Percentiles rank a stretch among this genome's conserved stretches.
phyloP scores from a whole-genome alignment of 805 yeast genomes.

The Cyberlindnera galapagoensis region DNA sequence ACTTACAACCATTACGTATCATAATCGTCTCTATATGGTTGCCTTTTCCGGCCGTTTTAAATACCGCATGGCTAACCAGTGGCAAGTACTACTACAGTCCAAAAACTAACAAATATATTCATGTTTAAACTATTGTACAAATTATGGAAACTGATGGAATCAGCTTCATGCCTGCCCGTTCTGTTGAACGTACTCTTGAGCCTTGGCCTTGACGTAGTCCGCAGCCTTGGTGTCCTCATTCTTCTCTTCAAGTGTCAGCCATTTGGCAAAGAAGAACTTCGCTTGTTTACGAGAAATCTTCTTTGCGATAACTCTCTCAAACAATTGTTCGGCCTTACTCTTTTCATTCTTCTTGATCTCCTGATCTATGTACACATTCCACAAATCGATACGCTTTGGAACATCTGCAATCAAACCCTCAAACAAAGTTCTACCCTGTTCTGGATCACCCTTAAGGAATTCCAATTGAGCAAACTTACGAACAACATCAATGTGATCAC shows the following conservation, averaged over 20 bases:
- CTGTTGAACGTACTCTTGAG: constrained; percentile 62
- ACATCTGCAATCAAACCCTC: constrained; percentile 89
- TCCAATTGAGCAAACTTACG: constrained; percentile 87
- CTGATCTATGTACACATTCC: constrained; percentile 94
- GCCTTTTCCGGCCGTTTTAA: too few relatives aligned
- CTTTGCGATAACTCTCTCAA: constrained; percentile 65
- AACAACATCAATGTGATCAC: constrained; percentile 72
- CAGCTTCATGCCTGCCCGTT: background rate
- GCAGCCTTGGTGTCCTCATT: constrained; percentile 60
- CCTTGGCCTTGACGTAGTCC: constrained; percentile 86
- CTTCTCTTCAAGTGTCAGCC: constrained; percentile 77
- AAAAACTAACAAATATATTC: too few relatives aligned
- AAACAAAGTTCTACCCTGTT: constrained; percentile 89
- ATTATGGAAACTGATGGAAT: too few relatives aligned
- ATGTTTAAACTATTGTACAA: too few relatives aligned
- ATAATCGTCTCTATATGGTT: too few relatives aligned
- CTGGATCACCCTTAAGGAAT: constrained; percentile 80
- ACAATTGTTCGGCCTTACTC: constrained; percentile 65
- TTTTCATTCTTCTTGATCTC: constrained; percentile 71
- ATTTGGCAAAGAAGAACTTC: constrained; percentile 87
- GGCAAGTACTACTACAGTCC: too few relatives aligned
- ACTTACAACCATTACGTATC: too few relatives aligned
- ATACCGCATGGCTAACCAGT: too few relatives aligned
- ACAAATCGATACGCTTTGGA: constrained; percentile 85
- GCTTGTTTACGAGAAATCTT: constrained; percentile 85